Evolutionary conservation across 768 basidiomycete genomes (phyloP), one percentile per base, ranked within the genome.

Genomic region (Trametes elegans): DNA sequence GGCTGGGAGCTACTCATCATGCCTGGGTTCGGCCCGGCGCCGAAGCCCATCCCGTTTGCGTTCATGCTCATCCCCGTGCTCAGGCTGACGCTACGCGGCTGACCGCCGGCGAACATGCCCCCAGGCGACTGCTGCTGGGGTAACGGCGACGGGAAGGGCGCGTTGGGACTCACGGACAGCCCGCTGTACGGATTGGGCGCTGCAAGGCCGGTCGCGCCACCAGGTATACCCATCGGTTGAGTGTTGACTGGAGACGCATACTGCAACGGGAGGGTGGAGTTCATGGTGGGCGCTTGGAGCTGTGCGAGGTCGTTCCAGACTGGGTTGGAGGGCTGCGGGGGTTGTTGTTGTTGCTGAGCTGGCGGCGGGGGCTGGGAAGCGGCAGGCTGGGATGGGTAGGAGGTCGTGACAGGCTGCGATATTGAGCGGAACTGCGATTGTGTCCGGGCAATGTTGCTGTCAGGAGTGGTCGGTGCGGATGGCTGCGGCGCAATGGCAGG

Each of bases 341-440:
- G 61, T 46, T 31, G 54, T 26, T 40, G 50, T 32, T 47, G 44
- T 10, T 46, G 45, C 41, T 47, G 53, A 34, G 55, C 35, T 39
- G 61, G 64, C 14, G 46, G n/a, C 7, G 46, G 43, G 38, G 14
- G 45, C 23, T 59, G 60, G 11, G 55, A 6, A 27, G 18, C 34
- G 2, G 53, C 8, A 4, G 57, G 28, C 18, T 43, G 48, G 21
- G 56, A 34, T 1, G 48, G 55, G n/a, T n/a, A n/a, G n/a, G n/a
- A n/a, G n/a, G n/a, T n/a, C 3, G 49, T 47, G 7, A 68, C 60
- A 1, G 75, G 73, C n/a, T 76, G 76, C 6, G 76, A 74, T 11
- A 53, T 53, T 0, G 71, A 71, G 42, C 71, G 68, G 6, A 57
- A 54, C 26, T 65, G 64, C 19, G 66, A 34, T 11, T 53, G 49